These are phyloP conservation scores for Neurospora sublineolata DNA, from an alignment of 495 filamentous ascomycete species.

Conservation along the genomic window DNA sequence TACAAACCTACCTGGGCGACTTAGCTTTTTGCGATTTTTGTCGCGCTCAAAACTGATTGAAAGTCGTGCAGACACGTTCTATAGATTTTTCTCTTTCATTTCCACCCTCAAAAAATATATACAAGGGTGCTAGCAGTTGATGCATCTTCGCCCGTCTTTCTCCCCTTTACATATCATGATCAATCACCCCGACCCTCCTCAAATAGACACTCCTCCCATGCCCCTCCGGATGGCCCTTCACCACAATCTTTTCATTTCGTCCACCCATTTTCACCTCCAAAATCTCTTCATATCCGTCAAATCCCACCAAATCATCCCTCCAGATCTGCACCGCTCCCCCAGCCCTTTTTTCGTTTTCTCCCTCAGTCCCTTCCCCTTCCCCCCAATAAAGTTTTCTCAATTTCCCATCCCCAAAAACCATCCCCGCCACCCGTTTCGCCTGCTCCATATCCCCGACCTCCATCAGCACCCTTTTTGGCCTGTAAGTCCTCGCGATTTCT, in stretches of 20 bases:
- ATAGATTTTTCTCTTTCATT: not conserved
- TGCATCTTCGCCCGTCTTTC: not conserved
- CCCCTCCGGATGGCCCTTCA: conserved; percentile 24
- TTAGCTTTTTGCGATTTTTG: not conserved
- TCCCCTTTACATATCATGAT: not conserved
- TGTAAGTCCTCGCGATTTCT: conserved; percentile 20
- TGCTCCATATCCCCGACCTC: conserved; percentile 51
- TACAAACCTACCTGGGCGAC: not conserved
- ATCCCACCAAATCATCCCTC: conserved; percentile 10
- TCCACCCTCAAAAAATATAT: no score
- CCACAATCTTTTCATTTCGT: conserved; percentile 8
- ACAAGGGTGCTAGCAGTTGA: not conserved
- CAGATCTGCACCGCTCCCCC: conserved; percentile 13
- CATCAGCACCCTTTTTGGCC: conserved; percentile 37
- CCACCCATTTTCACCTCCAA: not conserved
- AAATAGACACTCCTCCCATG: conserved; percentile 8
- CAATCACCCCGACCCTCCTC: not conserved
- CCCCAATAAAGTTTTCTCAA: not conserved
- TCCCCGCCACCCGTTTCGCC: conserved; percentile 43
- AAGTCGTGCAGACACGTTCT: not conserved
- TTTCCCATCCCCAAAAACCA: conserved; percentile 11
- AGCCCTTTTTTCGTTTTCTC: not conserved
- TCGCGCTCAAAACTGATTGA: not conserved
- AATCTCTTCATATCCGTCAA: conserved; percentile 4
- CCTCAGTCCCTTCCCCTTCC: not conserved